Percentiles rank a stretch among this genome's conserved stretches.
phyloP scores from a whole-genome alignment of 2,329 filamentous ascomycete genomes.

The Sordariomycetes sp. region DNA sequence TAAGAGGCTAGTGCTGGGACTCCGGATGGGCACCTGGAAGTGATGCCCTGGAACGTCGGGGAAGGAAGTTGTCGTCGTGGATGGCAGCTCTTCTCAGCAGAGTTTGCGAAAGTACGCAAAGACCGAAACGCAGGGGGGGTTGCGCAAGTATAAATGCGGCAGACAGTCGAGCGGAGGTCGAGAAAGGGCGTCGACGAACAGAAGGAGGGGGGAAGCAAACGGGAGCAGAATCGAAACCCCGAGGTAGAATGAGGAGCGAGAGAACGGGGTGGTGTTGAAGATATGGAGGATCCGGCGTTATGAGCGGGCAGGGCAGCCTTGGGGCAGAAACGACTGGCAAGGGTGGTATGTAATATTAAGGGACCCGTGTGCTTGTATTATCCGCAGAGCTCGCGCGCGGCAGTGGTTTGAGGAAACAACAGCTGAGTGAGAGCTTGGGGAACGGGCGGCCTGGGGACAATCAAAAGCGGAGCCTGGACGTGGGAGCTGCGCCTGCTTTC shows the following conservation, averaged over 20 bases:
- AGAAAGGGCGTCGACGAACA: not conserved
- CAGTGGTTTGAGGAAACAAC: not conserved
- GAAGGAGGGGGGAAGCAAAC: no score
- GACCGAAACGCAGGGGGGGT: no score
- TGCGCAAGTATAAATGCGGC: not conserved
- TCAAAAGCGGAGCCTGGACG: not conserved
- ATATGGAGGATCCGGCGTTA: not conserved
- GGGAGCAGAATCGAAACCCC: not conserved
- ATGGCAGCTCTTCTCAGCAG: no score
- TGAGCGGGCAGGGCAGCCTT: not conserved
- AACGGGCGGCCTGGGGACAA: not conserved
- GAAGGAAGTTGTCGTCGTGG: not conserved
- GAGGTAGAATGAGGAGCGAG: not conserved
- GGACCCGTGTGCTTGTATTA: not conserved
- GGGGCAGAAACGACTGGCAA: not conserved
- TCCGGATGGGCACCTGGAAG: not conserved
- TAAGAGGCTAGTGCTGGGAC: constrained; percentile 1
- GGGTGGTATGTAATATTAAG: not conserved
- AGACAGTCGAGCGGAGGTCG: not conserved
- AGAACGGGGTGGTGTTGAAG: not conserved
- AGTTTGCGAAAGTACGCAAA: no score
- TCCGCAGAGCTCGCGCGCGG: not conserved
- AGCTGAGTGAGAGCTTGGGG: not conserved
- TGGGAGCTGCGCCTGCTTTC: not conserved
- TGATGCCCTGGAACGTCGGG: not conserved